Evolutionary conservation across 306 rosid genomes (phyloP).

Genomic region (Cajanus cajan): DNA sequence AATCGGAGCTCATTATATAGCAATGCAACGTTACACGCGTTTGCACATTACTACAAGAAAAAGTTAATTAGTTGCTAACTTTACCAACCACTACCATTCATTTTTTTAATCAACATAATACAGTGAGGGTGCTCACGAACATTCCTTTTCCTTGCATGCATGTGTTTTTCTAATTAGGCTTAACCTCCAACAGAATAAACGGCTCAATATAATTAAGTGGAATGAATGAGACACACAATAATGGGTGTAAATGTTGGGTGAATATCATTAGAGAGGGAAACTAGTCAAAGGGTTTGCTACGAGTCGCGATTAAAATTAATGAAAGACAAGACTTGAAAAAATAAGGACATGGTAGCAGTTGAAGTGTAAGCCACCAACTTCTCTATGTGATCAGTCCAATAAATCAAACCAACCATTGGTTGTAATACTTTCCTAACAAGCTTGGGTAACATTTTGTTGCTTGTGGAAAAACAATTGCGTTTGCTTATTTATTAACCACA

Average conservation of each 20-base stretch:
- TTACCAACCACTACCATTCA: slow-evolving; percentile 35
- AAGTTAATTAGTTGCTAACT: slow-evolving; percentile 31
- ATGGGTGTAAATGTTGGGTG: slow-evolving; percentile 31
- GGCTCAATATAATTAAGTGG: slow-evolving; percentile 2
- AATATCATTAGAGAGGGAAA: slow-evolving; percentile 24
- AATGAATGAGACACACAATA: neutral
- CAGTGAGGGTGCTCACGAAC: slow-evolving; percentile 11
- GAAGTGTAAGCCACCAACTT: slow-evolving; percentile 64
- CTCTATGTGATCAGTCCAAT: neutral
- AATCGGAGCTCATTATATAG: slow-evolving; percentile 24
- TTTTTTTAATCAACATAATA: slow-evolving; percentile 27
- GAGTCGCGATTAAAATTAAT: slow-evolving; percentile 13
- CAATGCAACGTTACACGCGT: neutral
- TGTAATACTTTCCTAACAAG: slow-evolving; percentile 39
- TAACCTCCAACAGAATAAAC: slow-evolving; percentile 13
- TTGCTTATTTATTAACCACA: neutral
- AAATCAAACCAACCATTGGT: slow-evolving; percentile 59
- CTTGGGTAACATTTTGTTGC: slow-evolving; percentile 10
- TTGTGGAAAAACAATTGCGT: neutral
- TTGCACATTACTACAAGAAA: slow-evolving; percentile 6
- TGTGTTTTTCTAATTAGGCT: slow-evolving; percentile 12
- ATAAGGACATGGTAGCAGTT: slow-evolving; percentile 41
- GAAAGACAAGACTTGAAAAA: slow-evolving; percentile 26
- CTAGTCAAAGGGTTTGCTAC: neutral
- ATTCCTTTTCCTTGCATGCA: neutral